These are phyloP conservation scores for Daedalea quercina DNA, from an alignment of 768 basidiomycete genomes.

Conservation along the genomic window DNA sequence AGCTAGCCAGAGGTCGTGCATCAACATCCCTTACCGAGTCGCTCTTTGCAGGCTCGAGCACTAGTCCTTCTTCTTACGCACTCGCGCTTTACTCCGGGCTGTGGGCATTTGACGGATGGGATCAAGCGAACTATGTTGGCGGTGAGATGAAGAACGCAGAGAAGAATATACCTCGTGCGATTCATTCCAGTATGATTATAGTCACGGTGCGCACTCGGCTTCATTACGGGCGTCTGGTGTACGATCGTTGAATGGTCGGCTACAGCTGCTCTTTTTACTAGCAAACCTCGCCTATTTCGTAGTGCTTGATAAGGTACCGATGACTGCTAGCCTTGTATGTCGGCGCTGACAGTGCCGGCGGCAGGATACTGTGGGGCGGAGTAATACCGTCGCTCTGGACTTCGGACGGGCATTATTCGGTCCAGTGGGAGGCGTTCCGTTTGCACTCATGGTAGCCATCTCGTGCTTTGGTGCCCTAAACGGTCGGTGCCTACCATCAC, in stretches of 20 bases:
- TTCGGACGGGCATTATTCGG: conserved; percentile 88
- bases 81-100: conserved; percentile 93
- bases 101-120: conserved; percentile 98
- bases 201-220: conserved; percentile 51
- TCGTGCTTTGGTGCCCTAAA: conserved; percentile 96
- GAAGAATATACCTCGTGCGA: conserved; percentile 82
- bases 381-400: conserved; percentile 87
- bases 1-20: conserved; percentile 62
- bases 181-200: conserved; percentile 84
- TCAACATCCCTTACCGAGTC: conserved; percentile 61
- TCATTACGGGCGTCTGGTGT: neutral
- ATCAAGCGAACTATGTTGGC: conserved; percentile 85
- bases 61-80: conserved; percentile 79
- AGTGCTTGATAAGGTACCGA: conserved; percentile 72
- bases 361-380: conserved; percentile 59
- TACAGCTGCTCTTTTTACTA: conserved; percentile 65
- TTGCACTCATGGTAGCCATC: conserved; percentile 87
- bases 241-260: neutral
- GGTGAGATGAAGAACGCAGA: conserved; percentile 81
- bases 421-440: conserved; percentile 76
- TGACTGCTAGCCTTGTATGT: neutral
- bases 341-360: neutral
- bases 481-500: conserved; percentile 35
- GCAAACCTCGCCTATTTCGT: conserved; percentile 91
- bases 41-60: conserved; percentile 69